These are phyloP conservation scores for Marchantia polymorpha DNA, from an alignment of 225 moss, liverwort and hornwort genomes.

Conservation along the genomic window DNA sequence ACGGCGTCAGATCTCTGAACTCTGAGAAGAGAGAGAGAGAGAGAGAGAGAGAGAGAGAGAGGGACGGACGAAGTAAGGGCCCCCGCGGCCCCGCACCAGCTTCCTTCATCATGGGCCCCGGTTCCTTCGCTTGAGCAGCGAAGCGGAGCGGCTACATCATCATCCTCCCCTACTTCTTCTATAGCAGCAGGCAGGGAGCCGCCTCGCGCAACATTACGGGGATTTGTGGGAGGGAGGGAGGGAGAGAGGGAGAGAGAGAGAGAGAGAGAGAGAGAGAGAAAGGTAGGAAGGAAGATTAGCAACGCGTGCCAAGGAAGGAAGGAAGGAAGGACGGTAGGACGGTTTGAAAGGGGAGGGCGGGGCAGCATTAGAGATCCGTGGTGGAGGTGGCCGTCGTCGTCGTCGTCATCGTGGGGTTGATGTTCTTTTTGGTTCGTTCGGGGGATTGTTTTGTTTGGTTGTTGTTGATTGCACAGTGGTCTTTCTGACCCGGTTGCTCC, in stretches of 20 bases:
- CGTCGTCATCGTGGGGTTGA: neutral
- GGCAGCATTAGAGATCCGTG: neutral
- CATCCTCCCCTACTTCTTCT: neutral
- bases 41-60: neutral
- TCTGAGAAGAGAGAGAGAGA: neutral
- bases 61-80: neutral
- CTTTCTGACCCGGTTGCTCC: neutral
- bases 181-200: neutral
- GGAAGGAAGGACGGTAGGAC: neutral
- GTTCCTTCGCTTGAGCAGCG: neutral
- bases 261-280: neutral
- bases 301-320: neutral
- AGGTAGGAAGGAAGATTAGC: neutral
- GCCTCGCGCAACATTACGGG: neutral
- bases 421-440: neutral
- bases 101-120: neutral
- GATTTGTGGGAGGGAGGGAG: neutral
- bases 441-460: conserved; percentile 8
- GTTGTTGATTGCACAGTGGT: neutral
- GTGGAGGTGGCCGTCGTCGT: neutral
- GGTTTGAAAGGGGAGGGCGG: neutral
- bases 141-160: neutral
- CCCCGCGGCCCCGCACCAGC: neutral
- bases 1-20: neutral
- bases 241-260: neutral